Base-by-base conservation (phyloP, 495 filamentous ascomycete genomes). In the Xylaria acuta region DNA sequence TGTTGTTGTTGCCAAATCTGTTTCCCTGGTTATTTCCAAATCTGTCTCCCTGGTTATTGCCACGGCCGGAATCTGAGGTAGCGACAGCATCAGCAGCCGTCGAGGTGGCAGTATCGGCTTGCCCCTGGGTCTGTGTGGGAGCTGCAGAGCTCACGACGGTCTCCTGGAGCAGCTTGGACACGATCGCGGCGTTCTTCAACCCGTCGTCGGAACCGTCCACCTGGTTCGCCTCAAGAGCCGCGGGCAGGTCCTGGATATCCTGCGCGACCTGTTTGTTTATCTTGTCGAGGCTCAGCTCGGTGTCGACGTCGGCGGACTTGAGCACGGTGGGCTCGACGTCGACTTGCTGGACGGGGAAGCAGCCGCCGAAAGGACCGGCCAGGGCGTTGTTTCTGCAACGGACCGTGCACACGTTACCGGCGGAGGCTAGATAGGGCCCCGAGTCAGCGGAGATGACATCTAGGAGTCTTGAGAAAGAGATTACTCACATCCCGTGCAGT, bases 291-390 rank as follows among this genome's bases (percentile, higher is more conserved):
- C 67, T 72, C 30, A 83, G 75, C 9, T 68, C 54, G 0, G 84
- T 80, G 1, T 72, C 30, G 47, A 84, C 78, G 70, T 79, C 79
- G 30, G 75, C 30, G 7, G 83, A 74, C 22, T 74, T 79, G 76
- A 84, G 84, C 56, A 70, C 54, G 38, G 73, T 77, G 27, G 82
- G 67, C 7, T 74, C 74, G 8, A 72, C 73, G 69, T 85, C 84
- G 20, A 71, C 72, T 45, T 86, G 84, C 64, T 86, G 83, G 0
- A 86, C 84, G 34, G 84, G 79, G 59, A 86, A 84, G 67, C 83
- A 67, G 18, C 83, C 84, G 59, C 88, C 88, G 74, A 90, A 90
- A 1, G 88, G 87, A 0, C 87, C 88, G 0, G 88, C 87, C 14
- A 84, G 78, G 12, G 88, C 87, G 38, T 80, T 82, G 75, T 90